Base-by-base conservation (phyloP, 805 yeast species). In the Hanseniaspora guilliermondii region DNA sequence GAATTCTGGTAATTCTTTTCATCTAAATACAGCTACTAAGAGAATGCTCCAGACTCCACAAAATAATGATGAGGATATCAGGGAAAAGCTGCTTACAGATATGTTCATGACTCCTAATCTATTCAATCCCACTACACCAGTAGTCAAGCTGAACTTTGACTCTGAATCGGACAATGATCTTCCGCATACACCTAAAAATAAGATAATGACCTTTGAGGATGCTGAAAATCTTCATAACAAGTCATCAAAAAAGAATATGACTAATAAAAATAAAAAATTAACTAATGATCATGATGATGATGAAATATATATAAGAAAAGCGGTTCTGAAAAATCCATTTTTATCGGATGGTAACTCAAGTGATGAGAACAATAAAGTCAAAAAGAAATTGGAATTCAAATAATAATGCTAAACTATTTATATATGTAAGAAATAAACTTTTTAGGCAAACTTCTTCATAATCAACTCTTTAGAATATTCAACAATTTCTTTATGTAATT, bases 151-250 rank as follows among this genome's bases (percentile, higher is more conserved):
- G 25, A 52, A 45, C 11, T 50, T 39, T n/a, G 56, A 49, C 41
- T 58, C 58, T 22, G 61, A 58, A 14, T 56, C 59, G 2, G 60
- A 60, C 7, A 58, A 47, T 22, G 53, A 53, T 8, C 58, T 47
- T 9, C 67, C 68, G 1, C 65, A 65, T 2, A 72, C 76, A 0
- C 76, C 76, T 11, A 61, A 65, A 42, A 65, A 65, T 39, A 65
- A 65, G 42, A 46, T 71, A 3, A 66, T 70, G 9, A 63, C 70
- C 5, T 62, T 62, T 41, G 65, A 65, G 19, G 56, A 67, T 49
- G 65, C 69, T 4, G 55, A 58, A 25, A 60, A 66, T 44, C 71
- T 73, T 73, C 62, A 67, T 40, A 65, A 68, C 33, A 55, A 62
- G 12, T 56, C 61, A 46, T 57, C 54, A 11, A 59, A 53, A 12